phyloP scores from a whole-genome alignment of 305 asterid species.

The Solanum hybrid region DNA sequence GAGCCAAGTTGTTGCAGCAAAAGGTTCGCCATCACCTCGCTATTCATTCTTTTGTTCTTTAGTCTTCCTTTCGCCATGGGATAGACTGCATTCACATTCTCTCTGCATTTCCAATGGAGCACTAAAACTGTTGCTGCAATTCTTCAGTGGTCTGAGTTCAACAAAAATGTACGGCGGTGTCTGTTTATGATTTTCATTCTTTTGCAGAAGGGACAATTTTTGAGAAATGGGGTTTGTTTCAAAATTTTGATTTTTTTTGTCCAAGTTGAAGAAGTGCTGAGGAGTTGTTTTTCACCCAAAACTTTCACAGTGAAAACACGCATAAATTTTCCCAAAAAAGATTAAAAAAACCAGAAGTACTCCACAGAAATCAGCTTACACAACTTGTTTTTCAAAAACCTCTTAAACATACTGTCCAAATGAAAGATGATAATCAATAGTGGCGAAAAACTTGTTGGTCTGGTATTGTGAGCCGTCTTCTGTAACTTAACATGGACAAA shows the following conservation, averaged over 20 bases:
- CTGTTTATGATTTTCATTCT: neutral
- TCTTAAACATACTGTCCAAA: neutral
- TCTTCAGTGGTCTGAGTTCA: neutral
- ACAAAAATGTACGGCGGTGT: neutral
- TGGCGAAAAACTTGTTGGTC: neutral
- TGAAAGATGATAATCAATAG: neutral
- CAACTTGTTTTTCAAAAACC: neutral
- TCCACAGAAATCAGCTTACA: neutral
- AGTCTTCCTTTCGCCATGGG: neutral
- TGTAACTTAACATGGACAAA: neutral
- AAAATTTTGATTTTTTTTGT: neutral
- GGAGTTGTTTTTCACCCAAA: neutral
- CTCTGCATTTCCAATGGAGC: neutral
- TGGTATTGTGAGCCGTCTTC: neutral
- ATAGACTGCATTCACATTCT: neutral
- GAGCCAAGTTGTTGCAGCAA: conserved; percentile 86
- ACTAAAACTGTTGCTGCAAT: neutral
- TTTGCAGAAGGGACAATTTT: neutral
- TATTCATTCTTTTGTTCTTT: neutral
- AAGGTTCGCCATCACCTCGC: conserved; percentile 36
- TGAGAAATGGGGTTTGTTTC: neutral
- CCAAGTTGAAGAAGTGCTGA: neutral
- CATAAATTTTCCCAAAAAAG: neutral
- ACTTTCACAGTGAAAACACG: neutral
- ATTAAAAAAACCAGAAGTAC: neutral